Evolutionary conservation across 208 protist species (phyloP), one percentile per base, ranked within the genome.

Genomic region (Acanthamoeba triangularis): DNA sequence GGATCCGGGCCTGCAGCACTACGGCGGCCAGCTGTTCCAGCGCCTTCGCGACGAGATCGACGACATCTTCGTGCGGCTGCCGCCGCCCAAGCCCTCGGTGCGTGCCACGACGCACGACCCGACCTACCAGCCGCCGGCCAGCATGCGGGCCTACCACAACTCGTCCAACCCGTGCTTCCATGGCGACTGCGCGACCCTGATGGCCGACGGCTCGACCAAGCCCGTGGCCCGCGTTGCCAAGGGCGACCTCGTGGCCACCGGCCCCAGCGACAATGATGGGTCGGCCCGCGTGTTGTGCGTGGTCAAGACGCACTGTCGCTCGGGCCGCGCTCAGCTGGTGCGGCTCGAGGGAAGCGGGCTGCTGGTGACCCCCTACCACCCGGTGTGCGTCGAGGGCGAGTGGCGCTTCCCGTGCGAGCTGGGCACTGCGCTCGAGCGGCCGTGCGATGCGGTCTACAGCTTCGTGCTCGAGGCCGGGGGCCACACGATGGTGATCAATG

Each of bases 1-100:
- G 72, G 97, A 98, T 37, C 96, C 97, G 18, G 96, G 97, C 49
- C 90, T 98, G 35, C 97, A 98, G 85, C 13, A 85, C n/a, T 98
- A 98, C 59, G 97, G 97, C 33, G 97, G 96, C 20, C 13, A 59
- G 11, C 49, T 97, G 16, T 98, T 98, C 78, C 35, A 56, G 18
- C 8, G 37, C 3, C 72, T 98, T 3, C 67, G 96, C 25, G 96
- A 97, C 85, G 65, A 85, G 41, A 18, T 54, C n/a, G 97, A 98
- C 61, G 96, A 96, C 18, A 91, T 98, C n/a, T 98, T 98, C 35
- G 37, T 41, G 35, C 96, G 63, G 47, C 80, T 98, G n/a, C 97
- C 97, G 25, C 92, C 97, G 33, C 97, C 97, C 63, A 94, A 82
- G 44, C 95, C 97, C 35, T 95, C 95, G 13, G 41, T 30, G 20